Conservation (phyloP, 768 basidiomycete genomes). For the Tulasnella calospora region DNA sequence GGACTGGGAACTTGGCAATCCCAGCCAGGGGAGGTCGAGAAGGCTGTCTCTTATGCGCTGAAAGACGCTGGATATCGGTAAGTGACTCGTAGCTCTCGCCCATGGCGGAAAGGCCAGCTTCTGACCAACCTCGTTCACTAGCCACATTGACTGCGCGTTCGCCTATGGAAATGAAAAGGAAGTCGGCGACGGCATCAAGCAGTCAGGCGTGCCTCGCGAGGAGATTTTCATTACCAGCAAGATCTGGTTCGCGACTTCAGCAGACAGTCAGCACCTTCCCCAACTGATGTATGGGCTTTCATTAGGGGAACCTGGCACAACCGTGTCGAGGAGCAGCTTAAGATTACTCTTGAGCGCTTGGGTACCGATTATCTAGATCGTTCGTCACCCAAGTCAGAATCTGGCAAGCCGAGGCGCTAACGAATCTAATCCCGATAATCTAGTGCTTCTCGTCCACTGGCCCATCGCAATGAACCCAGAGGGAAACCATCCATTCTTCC, state of each 20-base stretch:
- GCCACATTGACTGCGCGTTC: constrained; percentile 63
- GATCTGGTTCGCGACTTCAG: constrained; percentile 29
- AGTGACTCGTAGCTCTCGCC: background rate
- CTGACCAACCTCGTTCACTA: constrained; percentile 36
- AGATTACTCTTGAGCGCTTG: constrained; percentile 61
- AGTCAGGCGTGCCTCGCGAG: constrained; percentile 64
- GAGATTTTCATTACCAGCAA: constrained; percentile 70
- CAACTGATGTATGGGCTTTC: background rate
- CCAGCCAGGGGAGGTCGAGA: constrained; percentile 59
- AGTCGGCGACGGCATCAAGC: constrained; percentile 75
- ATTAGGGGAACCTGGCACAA: constrained; percentile 48
- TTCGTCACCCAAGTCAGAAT: background rate
- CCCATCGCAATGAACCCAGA: constrained; percentile 62
- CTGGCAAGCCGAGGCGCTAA: background rate
- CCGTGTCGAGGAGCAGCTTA: constrained; percentile 56
- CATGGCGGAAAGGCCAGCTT: background rate
- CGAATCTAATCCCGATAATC: background rate
- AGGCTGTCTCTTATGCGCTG: constrained; percentile 70
- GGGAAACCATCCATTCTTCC: constrained; percentile 33
- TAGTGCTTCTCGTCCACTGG: constrained; percentile 73
- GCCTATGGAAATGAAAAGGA: constrained; percentile 51
- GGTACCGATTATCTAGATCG: constrained; percentile 70
- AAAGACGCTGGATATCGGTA: constrained; percentile 56
- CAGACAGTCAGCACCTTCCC: background rate
- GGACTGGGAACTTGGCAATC: constrained; percentile 71